These are phyloP conservation scores for Rhazya stricta DNA, from an alignment of 257 asterid species.

Conservation along the genomic window DNA sequence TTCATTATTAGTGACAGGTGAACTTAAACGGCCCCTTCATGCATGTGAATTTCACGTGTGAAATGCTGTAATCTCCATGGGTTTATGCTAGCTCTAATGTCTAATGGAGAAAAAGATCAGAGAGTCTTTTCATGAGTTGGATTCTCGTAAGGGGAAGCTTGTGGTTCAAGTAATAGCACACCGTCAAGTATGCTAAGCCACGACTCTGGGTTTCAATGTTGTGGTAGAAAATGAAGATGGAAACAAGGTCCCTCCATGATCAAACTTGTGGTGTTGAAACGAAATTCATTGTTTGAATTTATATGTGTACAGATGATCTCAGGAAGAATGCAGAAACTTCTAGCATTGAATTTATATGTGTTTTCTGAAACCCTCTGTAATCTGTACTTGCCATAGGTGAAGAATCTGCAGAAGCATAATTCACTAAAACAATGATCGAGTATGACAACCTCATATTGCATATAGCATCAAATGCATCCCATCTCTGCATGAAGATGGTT, in stretches of 20 bases:
- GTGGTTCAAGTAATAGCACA: neutral
- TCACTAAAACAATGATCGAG: too few relatives aligned
- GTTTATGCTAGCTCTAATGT: neutral
- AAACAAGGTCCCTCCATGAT: neutral
- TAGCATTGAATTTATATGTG: neutral
- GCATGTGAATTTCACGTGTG: conserved; percentile 17
- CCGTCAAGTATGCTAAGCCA: neutral
- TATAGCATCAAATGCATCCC: too few relatives aligned
- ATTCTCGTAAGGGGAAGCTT: neutral
- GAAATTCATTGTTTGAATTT: neutral
- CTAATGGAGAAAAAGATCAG: neutral
- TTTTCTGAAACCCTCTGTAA: too few relatives aligned
- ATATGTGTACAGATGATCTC: neutral
- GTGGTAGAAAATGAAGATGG: conserved; percentile 11
- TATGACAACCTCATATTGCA: too few relatives aligned
- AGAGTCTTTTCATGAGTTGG: conserved; percentile 1
- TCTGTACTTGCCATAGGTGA: too few relatives aligned
- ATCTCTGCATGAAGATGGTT: too few relatives aligned
- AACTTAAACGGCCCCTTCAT: neutral
- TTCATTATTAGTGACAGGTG: conserved; percentile 1
- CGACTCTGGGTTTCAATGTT: neutral
- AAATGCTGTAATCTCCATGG: neutral
- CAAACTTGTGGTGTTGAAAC: neutral
- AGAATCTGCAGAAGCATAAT: too few relatives aligned
- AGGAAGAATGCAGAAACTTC: neutral